Evolutionary conservation across 2,329 filamentous ascomycete species (phyloP), one percentile per base, ranked within the genome.

Genomic region (Trichoderma atroviride): DNA sequence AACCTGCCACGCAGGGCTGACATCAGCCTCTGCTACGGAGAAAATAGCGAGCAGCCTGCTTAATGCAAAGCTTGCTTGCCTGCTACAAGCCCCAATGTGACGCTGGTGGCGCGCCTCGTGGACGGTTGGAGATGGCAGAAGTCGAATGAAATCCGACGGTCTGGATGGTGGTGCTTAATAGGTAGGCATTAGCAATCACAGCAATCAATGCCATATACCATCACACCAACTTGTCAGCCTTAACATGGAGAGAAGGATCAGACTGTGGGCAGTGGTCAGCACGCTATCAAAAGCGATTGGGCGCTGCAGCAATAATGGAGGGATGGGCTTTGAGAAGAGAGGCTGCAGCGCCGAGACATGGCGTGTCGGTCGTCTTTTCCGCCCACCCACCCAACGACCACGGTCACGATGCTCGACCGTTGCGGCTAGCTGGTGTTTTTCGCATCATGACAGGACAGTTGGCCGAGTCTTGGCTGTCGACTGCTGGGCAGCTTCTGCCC

Each of bases 161-260:
- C 40, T 24, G 37, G 62, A 31, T 43, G 35, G 53, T n/a, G 53
- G 62, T 33, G 19, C 27, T 33, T 50, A 19, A 16, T 19, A 7
- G 31, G 50, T 14, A 33, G 24, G 27, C 2, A 40, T 43, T n/a
- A 43, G 19, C 40, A 43, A 24, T 37, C 19, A 27, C 16, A 27
- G 5, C 19, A 59, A 59, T 43, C 11, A 59, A n/a, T 52, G 37
- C 24, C 24, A 13, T 43, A 59, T 67, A 50, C 59, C 63, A 67
- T 24, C 40, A 67, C 63, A 59, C 63, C 63, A 67, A 50, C 63
- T 67, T 43, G 63, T 67, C 63, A 67, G 63, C 63, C 63, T 67
- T 67, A 59, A 67, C 63, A 53, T 53, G 52, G 37, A 37, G 43
- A 22, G 55, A 24, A 37, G 55, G 40, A 67, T 59, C 40, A 52